These are phyloP conservation scores for Steccherinum ochraceum DNA, from an alignment of 768 basidiomycete genomes.

Conservation along the genomic window DNA sequence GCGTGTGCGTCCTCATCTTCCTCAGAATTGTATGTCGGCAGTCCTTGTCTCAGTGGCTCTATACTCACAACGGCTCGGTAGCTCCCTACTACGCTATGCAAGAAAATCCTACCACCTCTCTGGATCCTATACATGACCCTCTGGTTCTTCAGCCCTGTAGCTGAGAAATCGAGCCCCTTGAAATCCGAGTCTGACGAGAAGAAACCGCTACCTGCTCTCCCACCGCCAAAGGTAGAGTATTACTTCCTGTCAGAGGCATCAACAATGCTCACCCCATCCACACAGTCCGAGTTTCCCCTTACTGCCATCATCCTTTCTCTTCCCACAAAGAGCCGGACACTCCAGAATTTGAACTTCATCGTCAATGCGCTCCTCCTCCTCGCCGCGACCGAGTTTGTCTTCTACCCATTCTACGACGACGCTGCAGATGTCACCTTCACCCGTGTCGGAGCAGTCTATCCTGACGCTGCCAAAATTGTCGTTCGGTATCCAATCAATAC, in stretches of 20 bases:
- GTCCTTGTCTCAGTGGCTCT: background rate
- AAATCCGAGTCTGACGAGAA: too few relatives aligned
- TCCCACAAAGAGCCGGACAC: slow-evolving; percentile 21
- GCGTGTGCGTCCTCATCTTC: background rate
- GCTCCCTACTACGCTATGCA: background rate
- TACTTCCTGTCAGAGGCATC: slow-evolving; percentile 5
- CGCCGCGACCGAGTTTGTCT: slow-evolving; percentile 41
- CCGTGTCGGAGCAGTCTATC: slow-evolving; percentile 65
- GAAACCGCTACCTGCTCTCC: background rate
- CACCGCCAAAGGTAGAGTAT: slow-evolving; percentile 6
- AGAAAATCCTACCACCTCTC: background rate
- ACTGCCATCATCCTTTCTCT: slow-evolving; percentile 26
- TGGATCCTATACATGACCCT: background rate
- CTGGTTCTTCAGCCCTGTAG: background rate
- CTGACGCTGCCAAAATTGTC: slow-evolving; percentile 54
- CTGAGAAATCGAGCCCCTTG: too few relatives aligned
- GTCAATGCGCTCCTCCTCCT: slow-evolving; percentile 35
- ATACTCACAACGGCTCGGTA: background rate
- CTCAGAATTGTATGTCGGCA: background rate
- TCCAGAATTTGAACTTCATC: slow-evolving; percentile 20
- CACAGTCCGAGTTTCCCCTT: slow-evolving; percentile 7
- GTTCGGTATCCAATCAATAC: slow-evolving; percentile 46
- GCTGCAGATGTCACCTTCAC: slow-evolving; percentile 54
- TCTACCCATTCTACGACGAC: slow-evolving; percentile 49
- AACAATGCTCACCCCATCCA: slow-evolving; percentile 14